Conservation (phyloP, 257 asterid genomes). For the Capsicum chinense region DNA sequence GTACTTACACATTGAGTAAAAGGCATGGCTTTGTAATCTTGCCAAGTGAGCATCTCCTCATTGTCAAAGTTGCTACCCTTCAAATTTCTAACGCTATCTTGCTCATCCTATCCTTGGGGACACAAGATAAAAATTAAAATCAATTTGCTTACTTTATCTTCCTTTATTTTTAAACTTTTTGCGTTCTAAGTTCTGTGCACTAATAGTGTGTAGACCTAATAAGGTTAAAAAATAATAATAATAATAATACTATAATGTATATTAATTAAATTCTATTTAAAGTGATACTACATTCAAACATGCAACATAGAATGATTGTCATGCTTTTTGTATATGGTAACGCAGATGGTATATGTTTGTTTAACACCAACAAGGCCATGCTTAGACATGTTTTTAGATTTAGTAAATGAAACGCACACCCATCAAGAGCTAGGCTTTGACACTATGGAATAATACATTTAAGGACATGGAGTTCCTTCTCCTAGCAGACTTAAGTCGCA, state of each 20-base stretch:
- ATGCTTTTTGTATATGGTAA: neutral
- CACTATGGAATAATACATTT: too few species aligned
- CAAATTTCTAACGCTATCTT: slow-evolving; percentile 54
- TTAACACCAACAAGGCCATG: neutral
- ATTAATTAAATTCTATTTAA: neutral
- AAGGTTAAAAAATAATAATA: neutral
- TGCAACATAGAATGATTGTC: neutral
- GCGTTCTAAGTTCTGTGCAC: neutral
- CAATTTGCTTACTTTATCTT: slow-evolving; percentile 20
- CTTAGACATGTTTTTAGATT: neutral
- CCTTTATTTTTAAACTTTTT: neutral
- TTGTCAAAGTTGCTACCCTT: slow-evolving; percentile 36
- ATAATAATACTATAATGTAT: neutral
- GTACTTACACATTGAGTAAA: slow-evolving; percentile 83
- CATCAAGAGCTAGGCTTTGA: too few species aligned
- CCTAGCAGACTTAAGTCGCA: too few species aligned
- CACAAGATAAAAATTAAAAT: slow-evolving; percentile 3
- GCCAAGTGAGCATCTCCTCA: slow-evolving; percentile 71
- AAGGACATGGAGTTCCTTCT: too few species aligned
- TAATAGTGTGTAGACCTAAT: neutral
- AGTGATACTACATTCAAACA: neutral
- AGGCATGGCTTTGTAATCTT: slow-evolving; percentile 82
- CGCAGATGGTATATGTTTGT: neutral
- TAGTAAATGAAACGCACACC: too few species aligned
- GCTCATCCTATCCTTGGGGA: slow-evolving; percentile 68